Evolutionary conservation across 371 early-diverging fungal species (phyloP).

Genomic region (Rhizopus sp.): DNA sequence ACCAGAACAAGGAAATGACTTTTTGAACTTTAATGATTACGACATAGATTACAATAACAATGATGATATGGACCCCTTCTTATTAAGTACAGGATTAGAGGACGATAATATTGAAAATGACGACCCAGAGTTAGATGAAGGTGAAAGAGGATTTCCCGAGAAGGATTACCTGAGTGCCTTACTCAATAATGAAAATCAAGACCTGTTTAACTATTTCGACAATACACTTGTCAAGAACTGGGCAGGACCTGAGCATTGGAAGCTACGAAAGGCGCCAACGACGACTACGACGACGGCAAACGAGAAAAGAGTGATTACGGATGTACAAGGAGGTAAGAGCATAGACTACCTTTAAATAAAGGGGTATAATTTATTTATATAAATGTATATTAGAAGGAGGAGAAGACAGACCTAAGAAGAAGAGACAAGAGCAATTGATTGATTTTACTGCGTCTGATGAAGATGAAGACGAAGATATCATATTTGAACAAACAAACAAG

Average conservation of each 20-base stretch:
- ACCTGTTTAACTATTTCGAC: constrained; percentile 91
- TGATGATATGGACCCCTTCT: constrained; percentile 21
- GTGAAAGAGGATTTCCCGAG: constrained; percentile 27
- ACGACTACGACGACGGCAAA: not conserved
- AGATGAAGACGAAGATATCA: constrained; percentile 51
- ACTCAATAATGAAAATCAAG: constrained; percentile 51
- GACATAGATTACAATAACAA: constrained; percentile 19
- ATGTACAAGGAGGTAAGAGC: not conserved
- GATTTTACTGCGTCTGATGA: constrained; percentile 60
- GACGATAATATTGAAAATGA: constrained; percentile 28
- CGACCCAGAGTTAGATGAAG: constrained; percentile 29
- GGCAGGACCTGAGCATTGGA: constrained; percentile 98
- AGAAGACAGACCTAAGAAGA: constrained; percentile 30
- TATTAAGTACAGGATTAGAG: constrained; percentile 20
- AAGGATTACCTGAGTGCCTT: constrained; percentile 47
- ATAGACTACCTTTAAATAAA: not conserved
- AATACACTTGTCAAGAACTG: constrained; percentile 76
- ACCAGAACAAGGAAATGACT: not conserved
- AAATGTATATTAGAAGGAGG: constrained; percentile 17
- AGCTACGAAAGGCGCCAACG: constrained; percentile 49
- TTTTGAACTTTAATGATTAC: constrained; percentile 17
- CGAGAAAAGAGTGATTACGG: no score
- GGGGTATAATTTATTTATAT: not conserved
- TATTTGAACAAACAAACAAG: constrained; percentile 72
- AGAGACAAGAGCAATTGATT: constrained; percentile 41